phyloP scores from a whole-genome alignment of 1,139 yeast genomes.

The Arxiozyma telluris region DNA sequence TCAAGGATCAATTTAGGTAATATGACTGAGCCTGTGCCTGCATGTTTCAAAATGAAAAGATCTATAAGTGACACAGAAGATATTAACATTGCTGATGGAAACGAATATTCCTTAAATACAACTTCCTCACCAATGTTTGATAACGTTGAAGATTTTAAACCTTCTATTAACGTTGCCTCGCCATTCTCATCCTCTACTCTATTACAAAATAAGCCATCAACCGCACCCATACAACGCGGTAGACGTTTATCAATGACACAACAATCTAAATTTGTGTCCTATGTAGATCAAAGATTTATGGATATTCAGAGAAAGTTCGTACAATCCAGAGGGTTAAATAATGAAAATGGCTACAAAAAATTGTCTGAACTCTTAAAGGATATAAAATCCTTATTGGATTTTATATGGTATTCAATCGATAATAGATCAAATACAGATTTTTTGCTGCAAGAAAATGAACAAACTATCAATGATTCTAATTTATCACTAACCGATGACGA shows the following conservation, averaged over 20 bases:
- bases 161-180: constrained; percentile 24
- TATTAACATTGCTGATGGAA: constrained; percentile 9
- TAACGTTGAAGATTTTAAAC: constrained; percentile 26
- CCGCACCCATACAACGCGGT: neutral
- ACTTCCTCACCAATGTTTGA: constrained; percentile 12
- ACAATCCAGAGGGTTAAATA: constrained; percentile 44
- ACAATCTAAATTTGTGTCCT: constrained; percentile 52
- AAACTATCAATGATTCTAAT: constrained; percentile 2
- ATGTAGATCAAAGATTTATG: constrained; percentile 51
- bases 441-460: constrained; percentile 12
- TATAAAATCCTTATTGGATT: constrained; percentile 39
- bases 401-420: constrained; percentile 51
- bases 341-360: constrained; percentile 31
- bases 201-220: neutral
- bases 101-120: neutral
- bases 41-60: neutral
- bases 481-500: neutral
- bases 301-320: constrained; percentile 56
- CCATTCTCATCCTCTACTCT: constrained; percentile 23
- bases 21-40: constrained; percentile 7
- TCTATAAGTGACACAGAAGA: neutral
- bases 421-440: constrained; percentile 31
- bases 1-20: constrained; percentile 12
- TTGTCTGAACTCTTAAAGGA: constrained; percentile 40
- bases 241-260: constrained; percentile 37